phyloP scores from a whole-genome alignment of 2,329 filamentous ascomycete species.

The Lasiodiplodia hormozganensis region DNA sequence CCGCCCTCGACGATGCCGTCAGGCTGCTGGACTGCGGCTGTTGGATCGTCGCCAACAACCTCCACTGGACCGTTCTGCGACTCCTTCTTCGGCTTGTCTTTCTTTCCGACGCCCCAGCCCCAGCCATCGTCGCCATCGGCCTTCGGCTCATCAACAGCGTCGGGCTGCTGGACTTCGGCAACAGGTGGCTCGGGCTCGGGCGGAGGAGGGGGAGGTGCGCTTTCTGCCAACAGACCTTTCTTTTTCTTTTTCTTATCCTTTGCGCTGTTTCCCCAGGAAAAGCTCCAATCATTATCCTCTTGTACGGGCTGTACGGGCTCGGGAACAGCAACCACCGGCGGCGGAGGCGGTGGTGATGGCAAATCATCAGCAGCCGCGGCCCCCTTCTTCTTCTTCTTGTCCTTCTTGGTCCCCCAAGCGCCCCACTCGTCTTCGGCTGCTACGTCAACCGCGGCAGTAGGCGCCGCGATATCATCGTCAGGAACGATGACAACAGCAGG shows the following conservation, averaged over 20 bases:
- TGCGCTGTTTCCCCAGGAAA: slow-evolving; percentile 36
- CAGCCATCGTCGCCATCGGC: slow-evolving; percentile 16
- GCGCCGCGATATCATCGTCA: slow-evolving; percentile 8
- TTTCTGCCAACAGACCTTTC: slow-evolving; percentile 41
- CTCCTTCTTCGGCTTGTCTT: slow-evolving; percentile 42
- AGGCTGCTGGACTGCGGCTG: slow-evolving; percentile 23
- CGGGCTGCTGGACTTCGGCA: slow-evolving; percentile 37
- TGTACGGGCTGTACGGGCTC: not conserved
- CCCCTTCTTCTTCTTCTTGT: slow-evolving; percentile 57
- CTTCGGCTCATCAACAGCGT: slow-evolving; percentile 23
- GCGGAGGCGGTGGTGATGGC: not conserved
- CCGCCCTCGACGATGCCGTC: slow-evolving; percentile 25
- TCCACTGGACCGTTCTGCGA: slow-evolving; percentile 22
- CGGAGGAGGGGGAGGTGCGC: slow-evolving; percentile 13
- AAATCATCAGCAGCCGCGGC: slow-evolving; percentile 37
- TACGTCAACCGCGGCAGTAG: slow-evolving; percentile 5
- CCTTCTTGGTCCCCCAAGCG: slow-evolving; percentile 34
- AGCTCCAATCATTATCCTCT: slow-evolving; percentile 35
- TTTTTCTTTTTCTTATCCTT: slow-evolving; percentile 48
- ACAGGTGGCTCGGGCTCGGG: slow-evolving; percentile 39
- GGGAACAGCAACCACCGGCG: not conserved
- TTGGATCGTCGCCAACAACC: slow-evolving; percentile 24
- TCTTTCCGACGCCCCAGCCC: slow-evolving; percentile 33
- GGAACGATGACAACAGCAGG: slow-evolving; percentile 15
- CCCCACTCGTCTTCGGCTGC: slow-evolving; percentile 12